Evolutionary conservation across 192 early-diverging fungal genomes (phyloP), one percentile per base, ranked within the genome.

Genomic region (Rhizoclosmatium globosum): DNA sequence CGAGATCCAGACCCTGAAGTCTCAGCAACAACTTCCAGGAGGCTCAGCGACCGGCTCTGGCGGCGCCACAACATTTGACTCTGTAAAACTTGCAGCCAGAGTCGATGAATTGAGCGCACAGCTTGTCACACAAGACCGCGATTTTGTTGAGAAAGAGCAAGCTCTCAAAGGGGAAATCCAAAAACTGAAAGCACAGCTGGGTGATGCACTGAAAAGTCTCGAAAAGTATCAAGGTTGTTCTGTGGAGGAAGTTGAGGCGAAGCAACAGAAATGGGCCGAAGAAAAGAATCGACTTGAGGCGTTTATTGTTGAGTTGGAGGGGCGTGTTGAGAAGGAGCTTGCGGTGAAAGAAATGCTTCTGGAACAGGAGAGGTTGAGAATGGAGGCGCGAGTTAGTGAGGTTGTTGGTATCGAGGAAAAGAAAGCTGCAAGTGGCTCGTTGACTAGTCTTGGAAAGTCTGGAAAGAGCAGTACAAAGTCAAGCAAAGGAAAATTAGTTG

Each of bases 271-370:
- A 46, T 65, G 46, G 69, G 60, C 3, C 11, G 46, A 7, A n/a
- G 78, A 79, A n/a, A 19, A 58, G 64, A 56, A 50, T 31, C 15
- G 58, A 38, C 59, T 75, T 4, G 80, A 81, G 57, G 41, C 73
- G 43, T 76, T 62, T 69, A 74, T 81, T 46, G 74, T 76, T 42
- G 66, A 71, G 47, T 60, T 81, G 53, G 80, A 81, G 59, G 41
- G n/a, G 31, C 38, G 72, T 48, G 11, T 80, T 19, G 79, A 80
- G 45, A 60, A 60, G 45, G 78, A 76, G 41, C 7, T 45, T 47
- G 23, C 64, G n/a, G 31, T 48, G 9, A 76, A 66, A 45, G 74
- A 79, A 73, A 50, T 71, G 61, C 44, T 71, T 44, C 1, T 78
- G 56, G 78, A 79, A 47, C 60, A 71, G 59, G 47, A 47, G 62